Base-by-base conservation (phyloP, 441 rosid species). In the Dalechampia spathulata region DNA sequence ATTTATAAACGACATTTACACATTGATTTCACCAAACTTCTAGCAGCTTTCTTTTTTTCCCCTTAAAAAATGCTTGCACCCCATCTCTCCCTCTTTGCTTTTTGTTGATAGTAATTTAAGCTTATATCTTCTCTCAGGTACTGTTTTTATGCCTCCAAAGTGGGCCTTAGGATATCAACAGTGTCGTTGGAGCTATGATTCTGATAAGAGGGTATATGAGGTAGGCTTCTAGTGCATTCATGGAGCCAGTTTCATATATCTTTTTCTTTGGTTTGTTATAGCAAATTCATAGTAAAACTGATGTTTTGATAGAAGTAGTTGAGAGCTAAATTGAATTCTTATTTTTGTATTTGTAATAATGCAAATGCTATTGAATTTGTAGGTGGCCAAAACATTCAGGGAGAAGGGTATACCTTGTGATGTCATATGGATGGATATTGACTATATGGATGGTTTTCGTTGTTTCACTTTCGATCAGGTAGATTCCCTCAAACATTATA, bases 361-460 rank as follows among this genome's bases (percentile, higher is more conserved):
- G 27, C 22, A 62, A 55, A 66, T 23, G 22, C 17, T 23, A 20
- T 38, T 47, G 12, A 16, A 9, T 67, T 58, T 63, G 62, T 78
- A 92, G 97, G 68, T 93, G 36, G 80, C 86, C 23, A 81, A 68
- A 69, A 73, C 75, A 42, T 93, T 93, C 69, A 81, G 97, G 47
- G 79, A 89, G 69, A 93, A 89, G 76, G 83, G 69, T 55, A 87
- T 93, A 62, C 97, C 99, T 47, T 66, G 89, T 71, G 99, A 93
- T 64, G 97, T 79, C 57, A 76, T 93, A 75, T 93, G 99, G 99
- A 93, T 93, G 99, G 97, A 93, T 68, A 93, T 93, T 63, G 99
- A 89, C 67, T 93, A 93, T 76, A 93, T 93, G 99, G 99, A 93
- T 65, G 89, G 95, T n/a, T 93, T 89, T 72, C 85, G 97, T 44